Conservation (phyloP, 371 early-diverging fungal genomes). For the Saksenaea oblongispora region DNA sequence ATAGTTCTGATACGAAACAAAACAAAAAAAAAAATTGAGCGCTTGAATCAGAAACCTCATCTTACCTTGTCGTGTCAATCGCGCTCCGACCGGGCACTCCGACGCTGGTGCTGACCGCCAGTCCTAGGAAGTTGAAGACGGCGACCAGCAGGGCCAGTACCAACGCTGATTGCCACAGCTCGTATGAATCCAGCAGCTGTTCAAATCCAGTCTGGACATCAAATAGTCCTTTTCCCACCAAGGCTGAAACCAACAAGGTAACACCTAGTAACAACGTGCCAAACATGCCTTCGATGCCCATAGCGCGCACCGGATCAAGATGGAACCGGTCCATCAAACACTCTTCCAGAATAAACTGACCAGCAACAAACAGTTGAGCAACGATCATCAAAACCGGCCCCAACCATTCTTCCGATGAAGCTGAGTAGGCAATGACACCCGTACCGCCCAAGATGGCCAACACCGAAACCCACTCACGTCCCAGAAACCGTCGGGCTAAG, state of each 20-base stretch:
- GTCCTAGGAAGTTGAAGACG: conserved; percentile 48
- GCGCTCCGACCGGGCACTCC: conserved; percentile 46
- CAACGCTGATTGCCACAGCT: conserved; percentile 42
- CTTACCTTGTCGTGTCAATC: conserved; percentile 45
- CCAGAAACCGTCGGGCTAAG: conserved; percentile 40
- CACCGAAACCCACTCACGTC: conserved; percentile 38
- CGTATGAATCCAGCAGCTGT: conserved; percentile 21
- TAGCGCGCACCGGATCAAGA: conserved; percentile 45
- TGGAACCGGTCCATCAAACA: conserved; percentile 47
- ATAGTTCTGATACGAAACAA: conserved; percentile 27
- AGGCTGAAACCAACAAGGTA: conserved; percentile 20
- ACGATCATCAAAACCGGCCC: conserved; percentile 36
- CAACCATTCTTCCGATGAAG: conserved; percentile 18
- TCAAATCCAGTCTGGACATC: conserved; percentile 30
- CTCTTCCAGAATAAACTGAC: conserved; percentile 48
- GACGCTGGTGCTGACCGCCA: conserved; percentile 39
- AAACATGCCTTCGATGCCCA: conserved; percentile 49
- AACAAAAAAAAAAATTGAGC: conserved; percentile 2
- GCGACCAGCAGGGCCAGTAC: conserved; percentile 43
- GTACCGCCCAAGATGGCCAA: conserved; percentile 35
- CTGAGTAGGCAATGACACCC: conserved; percentile 16
- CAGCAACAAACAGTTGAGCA: conserved; percentile 44
- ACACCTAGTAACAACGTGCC: conserved; percentile 28
- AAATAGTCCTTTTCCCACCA: conserved; percentile 22
- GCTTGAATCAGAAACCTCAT: background rate